These are phyloP conservation scores for Aspergillus caelatus DNA, from an alignment of 2,329 filamentous ascomycete species.

Conservation along the genomic window DNA sequence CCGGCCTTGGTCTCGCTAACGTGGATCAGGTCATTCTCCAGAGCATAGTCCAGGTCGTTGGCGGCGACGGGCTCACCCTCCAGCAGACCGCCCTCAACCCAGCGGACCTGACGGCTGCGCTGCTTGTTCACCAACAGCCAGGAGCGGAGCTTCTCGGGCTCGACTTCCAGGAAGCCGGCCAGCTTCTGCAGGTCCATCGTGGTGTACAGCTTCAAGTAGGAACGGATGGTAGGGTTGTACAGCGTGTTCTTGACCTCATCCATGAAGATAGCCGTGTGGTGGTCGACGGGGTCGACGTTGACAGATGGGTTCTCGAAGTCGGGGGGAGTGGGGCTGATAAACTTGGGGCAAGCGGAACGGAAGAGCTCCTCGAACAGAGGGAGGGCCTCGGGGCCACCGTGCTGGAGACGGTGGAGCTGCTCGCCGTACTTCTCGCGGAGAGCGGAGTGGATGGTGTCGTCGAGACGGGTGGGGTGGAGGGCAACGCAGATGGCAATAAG, in stretches of 20 bases:
- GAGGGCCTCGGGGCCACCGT: constrained; percentile 90
- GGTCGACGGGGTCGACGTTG: constrained; percentile 96
- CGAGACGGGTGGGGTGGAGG: constrained; percentile 93
- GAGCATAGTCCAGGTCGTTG: constrained; percentile 94
- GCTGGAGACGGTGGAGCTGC: constrained; percentile 94
- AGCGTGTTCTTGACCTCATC: constrained; percentile 99
- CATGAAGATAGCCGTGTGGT: constrained; percentile 98
- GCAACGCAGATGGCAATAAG: constrained; percentile 98
- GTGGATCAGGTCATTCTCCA: constrained; percentile 96
- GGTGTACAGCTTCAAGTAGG: constrained; percentile 97
- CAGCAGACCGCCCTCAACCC: constrained; percentile 84
- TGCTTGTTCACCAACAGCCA: constrained; percentile 99
- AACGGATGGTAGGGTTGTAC: constrained; percentile 96
- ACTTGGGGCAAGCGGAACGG: constrained; percentile 96
- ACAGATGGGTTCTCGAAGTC: constrained; percentile 96
- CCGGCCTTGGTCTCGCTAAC: constrained; percentile 99
- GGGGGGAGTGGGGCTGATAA: constrained; percentile 95
- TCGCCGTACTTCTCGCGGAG: constrained; percentile 99
- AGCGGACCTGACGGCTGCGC: constrained; percentile 92
- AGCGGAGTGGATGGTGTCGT: constrained; percentile 98
- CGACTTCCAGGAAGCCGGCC: constrained; percentile 92
- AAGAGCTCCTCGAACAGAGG: constrained; percentile 99
- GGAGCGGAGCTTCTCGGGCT: constrained; percentile 91
- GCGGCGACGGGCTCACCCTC: constrained; percentile 92
- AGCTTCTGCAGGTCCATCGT: constrained; percentile 99